Percentiles rank a stretch among this genome's conserved stretches.
These are phyloP conservation scores for Apiotrichum sp. DNA, from an alignment of 1,284 basidiomycete genomes.

Conservation along the genomic window DNA sequence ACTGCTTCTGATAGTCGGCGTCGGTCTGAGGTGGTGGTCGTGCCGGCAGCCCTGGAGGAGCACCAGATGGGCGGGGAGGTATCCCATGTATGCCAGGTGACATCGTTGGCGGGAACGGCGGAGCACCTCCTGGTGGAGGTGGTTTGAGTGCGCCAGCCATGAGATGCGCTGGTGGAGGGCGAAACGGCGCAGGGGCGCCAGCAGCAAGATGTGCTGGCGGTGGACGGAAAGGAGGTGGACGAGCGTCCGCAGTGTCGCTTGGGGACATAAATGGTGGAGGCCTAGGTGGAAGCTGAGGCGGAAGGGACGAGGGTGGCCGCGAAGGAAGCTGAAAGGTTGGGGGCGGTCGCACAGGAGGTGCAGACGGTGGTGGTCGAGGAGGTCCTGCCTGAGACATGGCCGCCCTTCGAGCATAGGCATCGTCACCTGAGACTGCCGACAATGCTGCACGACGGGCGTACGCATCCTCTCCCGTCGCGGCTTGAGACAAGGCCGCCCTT, in stretches of 20 bases:
- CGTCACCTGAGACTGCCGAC: slow-evolving; percentile 23
- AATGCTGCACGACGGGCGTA: slow-evolving; percentile 35
- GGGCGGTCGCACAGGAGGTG: slow-evolving; percentile 4
- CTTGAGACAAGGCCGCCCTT: slow-evolving; percentile 21
- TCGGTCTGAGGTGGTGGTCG: not conserved
- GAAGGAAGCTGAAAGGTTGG: not conserved
- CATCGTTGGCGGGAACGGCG: not conserved
- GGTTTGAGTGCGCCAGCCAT: not conserved
- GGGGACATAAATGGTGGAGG: slow-evolving; percentile 9
- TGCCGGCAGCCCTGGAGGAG: not conserved
- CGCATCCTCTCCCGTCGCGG: slow-evolving; percentile 31
- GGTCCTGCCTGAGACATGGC: slow-evolving; percentile 11
- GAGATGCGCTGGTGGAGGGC: slow-evolving; percentile 9
- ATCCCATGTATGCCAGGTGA: not conserved
- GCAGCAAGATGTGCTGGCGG: slow-evolving; percentile 9
- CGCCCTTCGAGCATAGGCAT: slow-evolving; percentile 39
- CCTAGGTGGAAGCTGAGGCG: not conserved
- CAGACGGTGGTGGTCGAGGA: not conserved
- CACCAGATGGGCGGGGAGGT: not conserved
- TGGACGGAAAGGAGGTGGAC: slow-evolving; percentile 7
- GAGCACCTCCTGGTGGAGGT: not conserved
- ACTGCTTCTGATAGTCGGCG: slow-evolving; percentile 6
- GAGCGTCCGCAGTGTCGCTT: not conserved
- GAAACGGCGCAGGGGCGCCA: slow-evolving; percentile 7
- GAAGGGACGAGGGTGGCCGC: not conserved